Evolutionary conservation across 768 basidiomycete genomes (phyloP).

Genomic region (Rhizopogon vesiculosus): DNA sequence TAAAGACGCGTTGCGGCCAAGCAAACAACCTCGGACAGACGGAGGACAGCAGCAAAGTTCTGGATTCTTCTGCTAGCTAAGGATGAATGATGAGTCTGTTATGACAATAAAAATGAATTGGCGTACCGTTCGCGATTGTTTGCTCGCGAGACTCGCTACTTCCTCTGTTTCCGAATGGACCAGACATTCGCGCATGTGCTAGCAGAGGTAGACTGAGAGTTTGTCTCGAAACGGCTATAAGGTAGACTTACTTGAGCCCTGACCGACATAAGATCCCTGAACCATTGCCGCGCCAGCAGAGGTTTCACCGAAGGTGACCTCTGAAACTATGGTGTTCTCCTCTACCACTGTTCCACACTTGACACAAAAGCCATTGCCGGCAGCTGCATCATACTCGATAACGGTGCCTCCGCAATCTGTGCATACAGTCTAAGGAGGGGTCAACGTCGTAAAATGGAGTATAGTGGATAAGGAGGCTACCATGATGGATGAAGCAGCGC

Average conservation of each 20-base stretch:
- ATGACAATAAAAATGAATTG: neutral
- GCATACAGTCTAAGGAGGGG: conserved; percentile 48
- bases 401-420: conserved; percentile 78
- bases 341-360: conserved; percentile 88
- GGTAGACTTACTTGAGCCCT: conserved; percentile 75
- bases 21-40: conserved; percentile 74
- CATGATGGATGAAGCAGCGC: neutral
- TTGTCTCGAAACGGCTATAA: neutral
- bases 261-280: conserved; percentile 87
- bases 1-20: conserved; percentile 84
- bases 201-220: conserved; percentile 1
- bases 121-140: conserved; percentile 82
- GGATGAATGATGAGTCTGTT: neutral
- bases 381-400: conserved; percentile 81
- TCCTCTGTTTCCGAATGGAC: conserved; percentile 77
- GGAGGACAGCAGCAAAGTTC: conserved; percentile 72
- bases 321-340: conserved; percentile 90
- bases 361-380: conserved; percentile 82
- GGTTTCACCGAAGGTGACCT: conserved; percentile 94
- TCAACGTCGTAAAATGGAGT: neutral
- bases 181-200: conserved; percentile 83
- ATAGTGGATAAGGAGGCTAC: neutral
- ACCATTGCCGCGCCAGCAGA: conserved; percentile 91
- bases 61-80: conserved; percentile 81
- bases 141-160: conserved; percentile 84